These are phyloP conservation scores for Xylaria sp. DNA, from an alignment of 2,329 filamentous ascomycete genomes.

Conservation along the genomic window DNA sequence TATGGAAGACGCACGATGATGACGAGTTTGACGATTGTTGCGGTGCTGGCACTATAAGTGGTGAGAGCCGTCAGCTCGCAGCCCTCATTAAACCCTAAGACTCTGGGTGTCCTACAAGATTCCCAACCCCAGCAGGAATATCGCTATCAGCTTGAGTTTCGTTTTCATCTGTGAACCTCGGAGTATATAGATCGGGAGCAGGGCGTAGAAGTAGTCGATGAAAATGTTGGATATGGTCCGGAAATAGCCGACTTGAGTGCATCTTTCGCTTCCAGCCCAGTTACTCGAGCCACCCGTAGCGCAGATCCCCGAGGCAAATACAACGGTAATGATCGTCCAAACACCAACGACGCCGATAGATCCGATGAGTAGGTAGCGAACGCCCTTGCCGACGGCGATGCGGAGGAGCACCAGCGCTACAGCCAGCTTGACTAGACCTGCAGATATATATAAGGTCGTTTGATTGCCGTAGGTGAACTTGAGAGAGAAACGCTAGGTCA, in stretches of 20 bases:
- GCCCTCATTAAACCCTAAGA: background rate
- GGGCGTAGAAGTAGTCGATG: slow-evolving; percentile 52
- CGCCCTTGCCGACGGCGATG: slow-evolving; percentile 41
- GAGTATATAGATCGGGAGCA: slow-evolving; percentile 48
- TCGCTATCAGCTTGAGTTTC: slow-evolving; percentile 46
- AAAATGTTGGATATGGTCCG: slow-evolving; percentile 51
- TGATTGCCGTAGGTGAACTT: slow-evolving; percentile 50
- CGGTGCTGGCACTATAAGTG: slow-evolving; percentile 47
- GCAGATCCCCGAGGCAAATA: slow-evolving; percentile 49
- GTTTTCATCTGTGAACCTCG: slow-evolving; percentile 46
- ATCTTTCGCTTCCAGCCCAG: slow-evolving; percentile 47
- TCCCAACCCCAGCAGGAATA: slow-evolving; percentile 49
- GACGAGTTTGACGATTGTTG: slow-evolving; percentile 51
- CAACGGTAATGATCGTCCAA: slow-evolving; percentile 50
- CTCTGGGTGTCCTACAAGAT: slow-evolving; percentile 45
- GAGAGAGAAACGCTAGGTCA: slow-evolving; percentile 20
- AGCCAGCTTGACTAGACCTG: slow-evolving; percentile 50
- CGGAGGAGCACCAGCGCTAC: slow-evolving; percentile 51
- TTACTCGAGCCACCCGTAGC: slow-evolving; percentile 46
- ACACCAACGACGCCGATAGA: slow-evolving; percentile 46
- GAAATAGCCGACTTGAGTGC: slow-evolving; percentile 48
- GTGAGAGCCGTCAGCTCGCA: slow-evolving; percentile 13
- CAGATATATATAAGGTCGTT: slow-evolving; percentile 48
- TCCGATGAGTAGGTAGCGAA: slow-evolving; percentile 43
- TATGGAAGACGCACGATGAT: slow-evolving; percentile 46